Conservation (phyloP, 176 grass and related monocot genomes). For the Cenchrus americanus region DNA sequence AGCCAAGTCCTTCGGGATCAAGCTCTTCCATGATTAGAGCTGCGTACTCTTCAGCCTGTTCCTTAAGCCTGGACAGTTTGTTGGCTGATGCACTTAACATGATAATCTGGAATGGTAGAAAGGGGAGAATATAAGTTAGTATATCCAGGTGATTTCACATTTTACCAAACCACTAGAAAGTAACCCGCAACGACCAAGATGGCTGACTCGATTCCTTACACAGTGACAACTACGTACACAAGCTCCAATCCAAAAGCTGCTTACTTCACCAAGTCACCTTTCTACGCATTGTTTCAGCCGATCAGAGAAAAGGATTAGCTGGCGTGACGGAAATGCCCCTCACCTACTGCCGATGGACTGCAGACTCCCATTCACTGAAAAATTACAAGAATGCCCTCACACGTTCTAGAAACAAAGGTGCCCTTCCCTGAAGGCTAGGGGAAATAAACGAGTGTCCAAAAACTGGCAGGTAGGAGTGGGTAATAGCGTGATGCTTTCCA, state of each 20-base stretch:
- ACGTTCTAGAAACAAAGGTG: slow-evolving; percentile 50
- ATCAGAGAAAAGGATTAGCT: slow-evolving; percentile 2
- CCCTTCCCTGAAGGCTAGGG: slow-evolving; percentile 14
- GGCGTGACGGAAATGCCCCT: slow-evolving; percentile 63
- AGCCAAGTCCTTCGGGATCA: slow-evolving; percentile 87
- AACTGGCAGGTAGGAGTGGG: slow-evolving; percentile 62
- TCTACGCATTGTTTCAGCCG: slow-evolving; percentile 32
- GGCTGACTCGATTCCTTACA: slow-evolving; percentile 10
- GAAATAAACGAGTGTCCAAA: slow-evolving; percentile 33
- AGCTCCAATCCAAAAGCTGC: slow-evolving; percentile 22
- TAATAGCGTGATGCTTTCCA: slow-evolving; percentile 47
- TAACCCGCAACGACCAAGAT: slow-evolving; percentile 5
- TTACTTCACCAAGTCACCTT: slow-evolving; percentile 1
- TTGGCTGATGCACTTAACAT: slow-evolving; percentile 97
- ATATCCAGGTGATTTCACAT: background rate
- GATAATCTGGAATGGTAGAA: slow-evolving; percentile 69
- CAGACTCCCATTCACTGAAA: background rate
- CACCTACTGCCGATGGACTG: slow-evolving; percentile 49
- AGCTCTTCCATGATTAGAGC: slow-evolving; percentile 99
- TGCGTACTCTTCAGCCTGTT: slow-evolving; percentile 96
- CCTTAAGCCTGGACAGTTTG: slow-evolving; percentile 87
- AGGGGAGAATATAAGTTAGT: slow-evolving; percentile 6
- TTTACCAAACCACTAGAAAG: slow-evolving; percentile 42
- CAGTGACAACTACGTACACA: slow-evolving; percentile 3
- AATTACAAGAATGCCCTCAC: slow-evolving; percentile 26